Evolutionary conservation across 2,329 filamentous ascomycete genomes (phyloP).

Genomic region (Trichoderma polysporum): DNA sequence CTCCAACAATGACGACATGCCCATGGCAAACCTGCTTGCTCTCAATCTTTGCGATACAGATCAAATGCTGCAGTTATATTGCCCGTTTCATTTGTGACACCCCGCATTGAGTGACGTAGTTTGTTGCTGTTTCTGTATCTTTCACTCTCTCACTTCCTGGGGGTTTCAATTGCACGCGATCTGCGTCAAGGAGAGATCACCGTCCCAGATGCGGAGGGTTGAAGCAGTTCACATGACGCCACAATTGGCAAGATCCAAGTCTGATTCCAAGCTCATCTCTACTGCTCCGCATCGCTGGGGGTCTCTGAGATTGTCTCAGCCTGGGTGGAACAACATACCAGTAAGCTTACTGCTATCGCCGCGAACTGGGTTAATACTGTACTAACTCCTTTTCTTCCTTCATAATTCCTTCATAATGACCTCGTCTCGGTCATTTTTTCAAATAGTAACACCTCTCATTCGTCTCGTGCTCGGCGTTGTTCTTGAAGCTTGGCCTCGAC

Average conservation of each 20-base stretch:
- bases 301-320: neutral
- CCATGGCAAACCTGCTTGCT: slow-evolving; percentile 10
- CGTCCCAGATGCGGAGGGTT: neutral
- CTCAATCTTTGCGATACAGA: neutral
- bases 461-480: neutral
- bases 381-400: neutral
- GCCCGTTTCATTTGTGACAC: neutral
- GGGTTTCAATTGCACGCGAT: neutral
- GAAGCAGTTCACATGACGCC: neutral
- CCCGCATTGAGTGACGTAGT: slow-evolving; percentile 19
- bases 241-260: neutral
- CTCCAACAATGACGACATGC: slow-evolving; percentile 14
- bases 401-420: neutral
- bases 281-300: slow-evolving; percentile 3
- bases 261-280: neutral
- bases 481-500: neutral
- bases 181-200: neutral
- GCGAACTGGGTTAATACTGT: neutral
- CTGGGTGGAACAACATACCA: neutral
- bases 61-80: neutral
- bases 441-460: neutral
- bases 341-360: neutral
- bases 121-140: neutral
- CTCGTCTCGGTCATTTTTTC: neutral
- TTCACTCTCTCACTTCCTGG: neutral